Percentiles rank a stretch among this genome's conserved stretches.
Conservation (phyloP, 805 yeast species). For the Spathaspora boniae region DNA sequence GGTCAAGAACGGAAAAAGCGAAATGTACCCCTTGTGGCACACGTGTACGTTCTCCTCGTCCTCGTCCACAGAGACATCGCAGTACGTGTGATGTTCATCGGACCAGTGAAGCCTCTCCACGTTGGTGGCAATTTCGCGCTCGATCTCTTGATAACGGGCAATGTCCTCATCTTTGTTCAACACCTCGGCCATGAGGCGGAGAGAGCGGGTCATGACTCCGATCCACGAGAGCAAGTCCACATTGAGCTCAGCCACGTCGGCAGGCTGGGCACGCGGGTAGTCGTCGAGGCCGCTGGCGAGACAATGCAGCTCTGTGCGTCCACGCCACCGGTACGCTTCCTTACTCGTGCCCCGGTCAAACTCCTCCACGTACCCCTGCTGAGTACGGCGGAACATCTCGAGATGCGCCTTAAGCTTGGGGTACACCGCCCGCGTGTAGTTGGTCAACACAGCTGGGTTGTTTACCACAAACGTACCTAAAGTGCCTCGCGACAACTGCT, state of each 20-base stretch:
- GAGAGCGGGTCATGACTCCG: slow-evolving; percentile 84
- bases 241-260: slow-evolving; percentile 85
- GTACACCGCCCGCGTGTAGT: slow-evolving; percentile 63
- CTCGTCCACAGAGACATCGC: slow-evolving; percentile 79
- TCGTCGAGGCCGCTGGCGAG: slow-evolving; percentile 94
- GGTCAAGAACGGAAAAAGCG: slow-evolving; percentile 80
- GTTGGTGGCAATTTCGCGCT: slow-evolving; percentile 55
- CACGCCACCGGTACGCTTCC: slow-evolving; percentile 91
- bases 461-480: slow-evolving; percentile 52
- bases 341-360: slow-evolving; percentile 52
- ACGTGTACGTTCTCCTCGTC: slow-evolving; percentile 61
- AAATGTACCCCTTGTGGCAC: slow-evolving; percentile 89
- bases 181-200: slow-evolving; percentile 66
- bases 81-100: slow-evolving; percentile 58
- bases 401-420: slow-evolving; percentile 76
- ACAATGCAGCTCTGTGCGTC: slow-evolving; percentile 81
- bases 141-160: slow-evolving; percentile 48
- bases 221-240: slow-evolving; percentile 92
- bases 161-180: slow-evolving; percentile 60
- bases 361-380: slow-evolving; percentile 68
- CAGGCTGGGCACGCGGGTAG: slow-evolving; percentile 79
- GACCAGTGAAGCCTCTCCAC: slow-evolving; percentile 82
- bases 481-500: slow-evolving; percentile 14
- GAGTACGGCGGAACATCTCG: slow-evolving; percentile 81
- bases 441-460: slow-evolving; percentile 55